These are phyloP conservation scores for Astraeus odoratus DNA, from an alignment of 768 basidiomycete species.

Conservation along the genomic window DNA sequence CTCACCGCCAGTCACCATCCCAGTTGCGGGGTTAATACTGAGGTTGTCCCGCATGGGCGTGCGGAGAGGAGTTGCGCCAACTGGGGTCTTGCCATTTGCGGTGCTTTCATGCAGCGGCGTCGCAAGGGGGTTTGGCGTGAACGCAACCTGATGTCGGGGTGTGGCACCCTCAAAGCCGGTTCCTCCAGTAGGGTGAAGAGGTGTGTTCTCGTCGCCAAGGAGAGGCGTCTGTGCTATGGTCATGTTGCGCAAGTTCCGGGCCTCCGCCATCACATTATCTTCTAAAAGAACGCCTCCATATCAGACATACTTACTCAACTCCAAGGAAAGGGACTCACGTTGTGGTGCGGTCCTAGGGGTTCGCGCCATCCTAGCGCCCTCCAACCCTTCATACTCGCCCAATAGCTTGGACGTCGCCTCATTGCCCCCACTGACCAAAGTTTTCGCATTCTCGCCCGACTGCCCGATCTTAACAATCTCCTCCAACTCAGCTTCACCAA, in stretches of 20 bases:
- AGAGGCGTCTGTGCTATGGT: slow-evolving; percentile 87
- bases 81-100: slow-evolving; percentile 27
- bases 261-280: slow-evolving; percentile 92
- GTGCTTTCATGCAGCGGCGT: slow-evolving; percentile 64
- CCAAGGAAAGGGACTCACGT: slow-evolving; percentile 46
- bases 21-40: slow-evolving; percentile 74
- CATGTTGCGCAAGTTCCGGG: slow-evolving; percentile 93
- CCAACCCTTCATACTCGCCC: slow-evolving; percentile 89
- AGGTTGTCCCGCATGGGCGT: slow-evolving; percentile 94
- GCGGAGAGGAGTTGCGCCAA: slow-evolving; percentile 74
- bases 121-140: slow-evolving; percentile 94
- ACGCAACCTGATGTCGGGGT: slow-evolving; percentile 82
- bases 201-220: slow-evolving; percentile 96
- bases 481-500: slow-evolving; percentile 90
- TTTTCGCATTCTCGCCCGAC: slow-evolving; percentile 83
- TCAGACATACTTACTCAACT: slow-evolving; percentile 2
- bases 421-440: slow-evolving; percentile 73
- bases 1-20: slow-evolving; percentile 45
- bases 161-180: slow-evolving; percentile 95
- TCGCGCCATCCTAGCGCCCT: slow-evolving; percentile 83
- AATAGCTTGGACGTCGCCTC: slow-evolving; percentile 82
- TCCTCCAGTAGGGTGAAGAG: slow-evolving; percentile 69
- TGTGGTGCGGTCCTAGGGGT: slow-evolving; percentile 94
- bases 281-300: slow-evolving; percentile 43
- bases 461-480: slow-evolving; percentile 98